Base-by-base conservation (phyloP, 805 yeast species). In the Nakazawaea anatomiae region DNA sequence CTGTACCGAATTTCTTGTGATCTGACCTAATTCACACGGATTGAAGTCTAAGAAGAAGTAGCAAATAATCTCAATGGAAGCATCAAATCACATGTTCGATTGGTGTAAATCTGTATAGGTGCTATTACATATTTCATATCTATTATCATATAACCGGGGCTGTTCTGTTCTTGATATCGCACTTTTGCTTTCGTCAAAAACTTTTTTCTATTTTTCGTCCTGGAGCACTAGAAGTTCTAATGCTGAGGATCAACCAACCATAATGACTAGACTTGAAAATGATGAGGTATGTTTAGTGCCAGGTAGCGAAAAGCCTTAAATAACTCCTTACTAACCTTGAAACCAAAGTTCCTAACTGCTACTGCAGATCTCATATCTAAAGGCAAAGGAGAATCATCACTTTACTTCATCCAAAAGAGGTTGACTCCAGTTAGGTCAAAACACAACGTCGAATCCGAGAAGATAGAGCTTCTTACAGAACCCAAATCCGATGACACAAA, bases 361-460 rank as follows among this genome's bases (percentile, higher is more conserved):
- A 34, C 46, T n/a, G 38, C 43, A 14, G 47, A 51, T 6, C 12
- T 51, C 6, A 30, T 51, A 12, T 12, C 41, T n/a, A 36, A 42
- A 32, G 30, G 47, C 10, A 43, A 43, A 9, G 53, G 53, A 7
- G 57, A 74, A 53, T 74, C 82, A 6, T 79, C 86, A 3, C 67
- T 83, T 8, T 80, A 80, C 58, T 63, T 83, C 46, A 79, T 84
- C 3, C 87, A 83, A 56, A 83, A 83, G 60, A 69, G 88, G 56
- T 69, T 69, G 6, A 58, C 67, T 25, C 64, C 65, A 18, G 46
- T 42, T 6, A 50, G 47, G 30, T 50, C 46, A 47, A 48, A 48
- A 52, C 54, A 32, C 49, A 66, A 57, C 11, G 61, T 52, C 35
- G 49, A 29, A 34, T 46, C 53, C 47, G 35, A 42, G n/a, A 44